Evolutionary conservation across 305 asterid genomes (phyloP).

Genomic region (Stenogyne calaminthoides): DNA sequence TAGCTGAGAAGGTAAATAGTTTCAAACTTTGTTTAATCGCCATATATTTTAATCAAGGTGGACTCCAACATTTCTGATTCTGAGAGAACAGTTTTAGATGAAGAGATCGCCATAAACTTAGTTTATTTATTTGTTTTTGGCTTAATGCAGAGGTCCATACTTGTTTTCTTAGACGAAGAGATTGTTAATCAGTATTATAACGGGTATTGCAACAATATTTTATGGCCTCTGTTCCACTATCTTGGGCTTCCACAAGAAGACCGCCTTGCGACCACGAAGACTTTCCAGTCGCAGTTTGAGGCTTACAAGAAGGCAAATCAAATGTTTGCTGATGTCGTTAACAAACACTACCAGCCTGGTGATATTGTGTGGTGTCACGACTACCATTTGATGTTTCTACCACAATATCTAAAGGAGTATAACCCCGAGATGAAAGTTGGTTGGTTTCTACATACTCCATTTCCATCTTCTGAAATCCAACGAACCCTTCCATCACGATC

Average conservation of each 20-base stretch:
- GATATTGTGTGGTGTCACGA: conserved; percentile 97
- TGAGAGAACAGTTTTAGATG: not conserved
- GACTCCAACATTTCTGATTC: conserved; percentile 27
- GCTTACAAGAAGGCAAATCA: conserved; percentile 85
- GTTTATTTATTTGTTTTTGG: conserved; percentile 6
- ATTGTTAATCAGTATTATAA: conserved; percentile 89
- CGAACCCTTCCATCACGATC: conserved; percentile 86
- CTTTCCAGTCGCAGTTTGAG: conserved; percentile 88
- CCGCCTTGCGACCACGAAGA: conserved; percentile 87
- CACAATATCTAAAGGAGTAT: conserved; percentile 70
- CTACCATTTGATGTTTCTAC: conserved; percentile 95
- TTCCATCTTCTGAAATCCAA: conserved; percentile 91
- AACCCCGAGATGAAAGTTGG: conserved; percentile 83
- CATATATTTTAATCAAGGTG: conserved; percentile 10
- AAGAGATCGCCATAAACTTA: not conserved
- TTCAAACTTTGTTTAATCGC: conserved; percentile 5
- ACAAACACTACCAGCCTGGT: conserved; percentile 71
- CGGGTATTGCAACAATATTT: conserved; percentile 87
- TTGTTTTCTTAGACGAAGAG: conserved; percentile 88
- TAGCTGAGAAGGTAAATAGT: conserved; percentile 73
- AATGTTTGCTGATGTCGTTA: conserved; percentile 93
- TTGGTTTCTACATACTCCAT: conserved; percentile 93
- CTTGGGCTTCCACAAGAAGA: conserved; percentile 97
- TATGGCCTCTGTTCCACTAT: conserved; percentile 93
- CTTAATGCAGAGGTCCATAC: conserved; percentile 73